Evolutionary conservation across 164 flowering plant species (phyloP).

Genomic region (grape (Vitis vinifera)): ASM3070453v1 NC_081821.1:3118501-3119000

Average conservation of each 20-base stretch:
- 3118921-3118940: constrained; percentile 96
- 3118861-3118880: too few relatives aligned
- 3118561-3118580: constrained; percentile 60
- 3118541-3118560: constrained; percentile 98
- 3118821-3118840: background rate
- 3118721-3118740: constrained; percentile 97
- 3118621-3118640: background rate
- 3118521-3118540: constrained; percentile 98
- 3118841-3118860: too few relatives aligned
- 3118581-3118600: background rate
- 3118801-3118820: background rate
- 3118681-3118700: constrained; percentile 98
- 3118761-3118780: constrained; percentile 91
- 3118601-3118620: background rate
- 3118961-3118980: constrained; percentile 94
- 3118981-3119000: constrained; percentile 90
- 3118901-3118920: constrained; percentile 31
- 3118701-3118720: constrained; percentile 99
- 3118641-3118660: constrained; percentile 41
- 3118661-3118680: constrained; percentile 97
- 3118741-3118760: constrained; percentile 98
- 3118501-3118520: constrained; percentile 94
- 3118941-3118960: constrained; percentile 88
- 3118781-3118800: background rate
- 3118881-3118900: too few relatives aligned